Conservation (phyloP, 768 basidiomycete genomes). For the Leccinum sublutescens region DNA sequence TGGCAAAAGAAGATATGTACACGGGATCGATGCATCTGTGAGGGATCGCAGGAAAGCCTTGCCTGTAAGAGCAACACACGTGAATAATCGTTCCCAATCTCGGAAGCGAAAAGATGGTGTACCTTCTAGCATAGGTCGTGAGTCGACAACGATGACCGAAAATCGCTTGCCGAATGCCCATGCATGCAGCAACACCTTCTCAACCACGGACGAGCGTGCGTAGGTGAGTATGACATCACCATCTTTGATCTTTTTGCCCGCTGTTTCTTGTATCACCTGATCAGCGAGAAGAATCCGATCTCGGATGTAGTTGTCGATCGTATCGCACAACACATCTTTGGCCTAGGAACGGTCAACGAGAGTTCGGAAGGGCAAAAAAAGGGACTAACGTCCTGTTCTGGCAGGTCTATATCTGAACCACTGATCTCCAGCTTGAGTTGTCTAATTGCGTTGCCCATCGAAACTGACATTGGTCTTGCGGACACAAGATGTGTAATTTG, state of each 20-base stretch:
- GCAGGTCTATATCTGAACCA: conserved; percentile 85
- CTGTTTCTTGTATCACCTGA: conserved; percentile 87
- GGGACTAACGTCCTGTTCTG: conserved; percentile 85
- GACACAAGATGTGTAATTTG: conserved; percentile 90
- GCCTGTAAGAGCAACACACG: conserved; percentile 43
- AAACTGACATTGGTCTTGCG: conserved; percentile 86
- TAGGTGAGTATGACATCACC: conserved; percentile 92
- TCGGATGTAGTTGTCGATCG: conserved; percentile 91
- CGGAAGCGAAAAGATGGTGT: not conserved
- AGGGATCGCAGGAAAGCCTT: conserved; percentile 74
- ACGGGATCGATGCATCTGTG: conserved; percentile 66
- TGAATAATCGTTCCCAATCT: conserved; percentile 1
- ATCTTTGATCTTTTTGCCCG: conserved; percentile 90
- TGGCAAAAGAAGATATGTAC: conserved; percentile 90
- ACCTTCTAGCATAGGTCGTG: conserved; percentile 94
- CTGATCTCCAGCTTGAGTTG: conserved; percentile 96
- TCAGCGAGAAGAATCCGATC: conserved; percentile 93
- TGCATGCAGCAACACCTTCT: conserved; percentile 81
- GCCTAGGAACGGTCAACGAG: conserved; percentile 51
- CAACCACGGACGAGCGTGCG: conserved; percentile 95
- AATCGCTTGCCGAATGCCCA: conserved; percentile 73
- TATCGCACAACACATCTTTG: conserved; percentile 76
- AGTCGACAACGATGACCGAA: conserved; percentile 91
- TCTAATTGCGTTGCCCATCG: conserved; percentile 93
- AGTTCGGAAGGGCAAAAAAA: not conserved